A percentile compares a stretch with the other conserved stretches of the same genome.
phyloP scores from a whole-genome alignment of 176 grass and related monocot genomes.

The Urochloa ruziziensis region DNA sequence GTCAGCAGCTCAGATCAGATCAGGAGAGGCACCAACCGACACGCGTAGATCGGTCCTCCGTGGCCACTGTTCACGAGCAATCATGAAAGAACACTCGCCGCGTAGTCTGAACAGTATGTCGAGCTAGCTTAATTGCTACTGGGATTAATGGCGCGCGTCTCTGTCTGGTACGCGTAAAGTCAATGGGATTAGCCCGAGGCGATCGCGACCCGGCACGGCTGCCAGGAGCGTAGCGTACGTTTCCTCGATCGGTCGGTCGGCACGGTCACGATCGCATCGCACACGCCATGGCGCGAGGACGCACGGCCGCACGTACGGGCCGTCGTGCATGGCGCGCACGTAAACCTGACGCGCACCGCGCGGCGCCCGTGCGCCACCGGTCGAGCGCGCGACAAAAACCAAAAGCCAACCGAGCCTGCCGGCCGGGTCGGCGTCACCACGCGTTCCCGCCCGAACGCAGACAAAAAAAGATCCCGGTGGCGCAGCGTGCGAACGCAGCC shows the following conservation, averaged over 20 bases:
- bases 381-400: too few relatives aligned
- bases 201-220: neutral
- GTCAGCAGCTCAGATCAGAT: too few relatives aligned
- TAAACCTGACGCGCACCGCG: too few relatives aligned
- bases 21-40: neutral
- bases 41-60: neutral
- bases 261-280: neutral
- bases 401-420: too few relatives aligned
- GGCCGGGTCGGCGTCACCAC: neutral
- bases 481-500: neutral
- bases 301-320: too few relatives aligned
- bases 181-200: neutral
- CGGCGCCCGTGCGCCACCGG: too few relatives aligned
- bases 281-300: too few relatives aligned
- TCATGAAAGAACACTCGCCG: neutral
- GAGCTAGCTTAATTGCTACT: too few relatives aligned
- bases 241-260: neutral
- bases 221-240: neutral
- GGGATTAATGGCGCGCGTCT: neutral
- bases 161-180: neutral
- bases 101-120: neutral
- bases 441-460: neutral
- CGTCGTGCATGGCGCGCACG: too few relatives aligned
- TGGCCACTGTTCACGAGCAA: neutral
- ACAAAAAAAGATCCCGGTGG: neutral